Evolutionary conservation across 768 basidiomycete genomes (phyloP).

Genomic region (Lactarius psammicola): DNA sequence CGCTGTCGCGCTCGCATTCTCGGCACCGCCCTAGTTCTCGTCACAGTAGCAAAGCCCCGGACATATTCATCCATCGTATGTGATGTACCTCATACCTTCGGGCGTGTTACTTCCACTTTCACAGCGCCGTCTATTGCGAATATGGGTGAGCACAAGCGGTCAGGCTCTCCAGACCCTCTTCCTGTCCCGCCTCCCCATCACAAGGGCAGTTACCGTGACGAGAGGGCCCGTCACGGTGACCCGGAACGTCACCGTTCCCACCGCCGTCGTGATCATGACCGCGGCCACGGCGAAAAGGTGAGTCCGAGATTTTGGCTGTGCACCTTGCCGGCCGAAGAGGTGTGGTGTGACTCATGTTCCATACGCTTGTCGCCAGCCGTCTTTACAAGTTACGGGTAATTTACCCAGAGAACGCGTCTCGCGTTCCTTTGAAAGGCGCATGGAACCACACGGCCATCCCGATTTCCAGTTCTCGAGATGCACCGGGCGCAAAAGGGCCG

Average conservation of each 20-base stretch:
- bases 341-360: slow-evolving; percentile 2
- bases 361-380: background rate
- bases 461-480: slow-evolving; percentile 45
- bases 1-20: slow-evolving; percentile 13
- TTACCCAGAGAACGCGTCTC: background rate
- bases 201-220: slow-evolving; percentile 14
- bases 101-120: background rate
- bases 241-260: slow-evolving; percentile 20
- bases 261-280: slow-evolving; percentile 16
- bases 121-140: slow-evolving; percentile 21
- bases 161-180: slow-evolving; percentile 22
- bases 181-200: slow-evolving; percentile 19
- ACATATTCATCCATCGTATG: slow-evolving; percentile 23
- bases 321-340: background rate
- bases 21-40: slow-evolving; percentile 16
- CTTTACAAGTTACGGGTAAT: background rate
- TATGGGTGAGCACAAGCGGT: slow-evolving; percentile 8
- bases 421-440: slow-evolving; percentile 1
- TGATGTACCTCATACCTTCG: background rate
- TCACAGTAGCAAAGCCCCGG: slow-evolving; percentile 22
- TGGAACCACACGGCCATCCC: slow-evolving; percentile 16
- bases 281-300: slow-evolving; percentile 15
- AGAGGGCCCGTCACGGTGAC: background rate
- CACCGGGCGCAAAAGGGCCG: slow-evolving; percentile 45
- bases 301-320: slow-evolving; percentile 1